A percentile compares a stretch with the other conserved stretches of the same genome.
phyloP scores from a whole-genome alignment of 495 filamentous ascomycete species.

The Penicillium silybi region DNA sequence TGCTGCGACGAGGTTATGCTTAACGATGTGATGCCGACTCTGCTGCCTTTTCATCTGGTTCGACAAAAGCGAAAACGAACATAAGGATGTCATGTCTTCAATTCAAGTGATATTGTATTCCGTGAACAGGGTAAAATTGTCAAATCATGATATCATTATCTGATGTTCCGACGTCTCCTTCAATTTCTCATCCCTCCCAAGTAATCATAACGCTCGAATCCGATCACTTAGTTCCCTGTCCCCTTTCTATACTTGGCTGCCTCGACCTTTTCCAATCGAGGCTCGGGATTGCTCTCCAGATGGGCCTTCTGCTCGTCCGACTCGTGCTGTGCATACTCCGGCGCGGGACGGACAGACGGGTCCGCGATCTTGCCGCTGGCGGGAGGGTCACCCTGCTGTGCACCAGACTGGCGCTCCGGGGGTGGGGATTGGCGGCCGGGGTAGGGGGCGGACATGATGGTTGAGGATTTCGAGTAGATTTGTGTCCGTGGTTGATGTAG shows the following conservation, averaged over 20 bases:
- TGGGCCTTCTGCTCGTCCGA: constrained; percentile 33
- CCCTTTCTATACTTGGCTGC: constrained; percentile 59
- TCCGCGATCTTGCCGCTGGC: constrained; percentile 53
- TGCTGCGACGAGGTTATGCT: constrained; percentile 12
- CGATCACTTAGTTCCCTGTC: neutral
- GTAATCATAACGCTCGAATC: neutral
- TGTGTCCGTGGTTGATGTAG: neutral
- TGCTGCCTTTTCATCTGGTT: constrained; percentile 1
- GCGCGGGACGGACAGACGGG: constrained; percentile 23
- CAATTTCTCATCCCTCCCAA: neutral
- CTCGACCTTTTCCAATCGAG: constrained; percentile 64
- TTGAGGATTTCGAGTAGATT: constrained; percentile 9
- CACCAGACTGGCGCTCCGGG: constrained; percentile 62
- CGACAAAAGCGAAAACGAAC: constrained; percentile 5
- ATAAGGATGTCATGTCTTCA: neutral
- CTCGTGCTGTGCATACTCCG: constrained; percentile 34
- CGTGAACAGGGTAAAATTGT: neutral
- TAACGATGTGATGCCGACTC: constrained; percentile 11
- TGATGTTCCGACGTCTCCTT: neutral
- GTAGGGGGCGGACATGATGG: constrained; percentile 37
- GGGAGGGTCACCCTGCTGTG: constrained; percentile 56
- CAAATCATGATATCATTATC: constrained; percentile 4
- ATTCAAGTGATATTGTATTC: neutral
- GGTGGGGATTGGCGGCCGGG: constrained; percentile 78
- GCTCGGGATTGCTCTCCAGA: constrained; percentile 62